A percentile compares a stretch with the other conserved stretches of the same genome.
phyloP scores from a whole-genome alignment of 768 basidiomycete species.

The Psilocybe subaeruginosa region DNA sequence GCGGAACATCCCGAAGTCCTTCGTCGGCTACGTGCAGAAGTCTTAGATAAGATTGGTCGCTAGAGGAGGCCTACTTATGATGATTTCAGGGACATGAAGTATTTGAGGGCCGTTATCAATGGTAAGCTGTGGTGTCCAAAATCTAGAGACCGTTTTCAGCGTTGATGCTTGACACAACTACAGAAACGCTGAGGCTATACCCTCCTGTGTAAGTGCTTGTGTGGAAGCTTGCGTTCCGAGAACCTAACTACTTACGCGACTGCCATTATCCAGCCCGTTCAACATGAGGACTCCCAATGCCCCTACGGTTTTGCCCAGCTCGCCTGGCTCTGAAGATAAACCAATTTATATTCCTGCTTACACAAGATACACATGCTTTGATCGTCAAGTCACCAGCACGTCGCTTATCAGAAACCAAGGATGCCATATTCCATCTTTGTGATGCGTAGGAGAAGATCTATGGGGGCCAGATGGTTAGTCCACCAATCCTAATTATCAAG shows the following conservation, averaged over 20 bases:
- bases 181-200: conserved; percentile 46
- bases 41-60: conserved; percentile 40
- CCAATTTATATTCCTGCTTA: conserved; percentile 29
- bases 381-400: not conserved
- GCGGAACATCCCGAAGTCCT: conserved; percentile 47
- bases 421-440: conserved; percentile 42
- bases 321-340: conserved; percentile 16
- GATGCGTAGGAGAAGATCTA: conserved; percentile 54
- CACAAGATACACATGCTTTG: conserved; percentile 39
- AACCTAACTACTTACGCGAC: no score
- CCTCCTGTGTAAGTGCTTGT: conserved; percentile 30
- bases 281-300: conserved; percentile 12
- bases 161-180: not conserved
- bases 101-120: conserved; percentile 32
- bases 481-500: conserved; percentile 14
- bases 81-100: conserved; percentile 50
- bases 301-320: conserved; percentile 18
- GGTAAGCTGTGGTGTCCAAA: conserved; percentile 34
- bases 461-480: conserved; percentile 58
- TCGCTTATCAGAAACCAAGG: conserved; percentile 36
- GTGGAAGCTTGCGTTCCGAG: no score
- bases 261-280: conserved; percentile 5
- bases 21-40: conserved; percentile 39
- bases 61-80: conserved; percentile 42
- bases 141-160: not conserved